Base-by-base conservation (phyloP, 495 filamentous ascomycete genomes). In the Aspergillus nanangensis region DNA sequence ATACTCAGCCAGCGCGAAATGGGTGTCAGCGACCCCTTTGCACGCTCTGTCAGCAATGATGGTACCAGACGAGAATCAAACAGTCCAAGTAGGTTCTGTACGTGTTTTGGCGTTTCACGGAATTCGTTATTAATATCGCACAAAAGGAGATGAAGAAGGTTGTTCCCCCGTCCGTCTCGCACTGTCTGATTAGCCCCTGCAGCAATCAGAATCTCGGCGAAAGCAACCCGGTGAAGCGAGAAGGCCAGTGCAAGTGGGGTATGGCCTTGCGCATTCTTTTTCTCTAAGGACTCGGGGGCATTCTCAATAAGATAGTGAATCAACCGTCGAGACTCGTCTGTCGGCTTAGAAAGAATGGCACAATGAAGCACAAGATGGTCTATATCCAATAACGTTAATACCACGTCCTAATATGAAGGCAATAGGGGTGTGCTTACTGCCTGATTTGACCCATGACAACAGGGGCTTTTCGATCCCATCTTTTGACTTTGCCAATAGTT, bases 291-390 rank as follows among this genome's bases (percentile, higher is more conserved):
- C n/a, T 71, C 65, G 0, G 86, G 84, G 42, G 69, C 69, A 18
- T 73, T 61, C 15, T 79, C 67, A 25, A 84, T 53, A 3, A 88
- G 61, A 48, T 86, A 85, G 36, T 80, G 63, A 27, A 89, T 65
- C 13, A 88, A 58, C n/a, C 65, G 65, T 21, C 61, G 61, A 0
- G 76, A 68, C 10, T 69, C 67, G 3, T 71, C 56, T 10, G 64
- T 58, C 7, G 58, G 50, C 0, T 53, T 29, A 0, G 70, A 66
- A 37, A 82, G 64, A 5, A 90, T 68, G 2, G 83, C 85, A 45
- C 74, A 78, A 58, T 89, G 86, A 15, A 89, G 70, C 11, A 81
- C 69, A 27, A 87, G 68, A 7, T 87, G 71, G 38, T 72, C 80
- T 83, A 20, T 20, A n/a, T n/a, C n/a, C n/a, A n/a, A n/a, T n/a